These are phyloP conservation scores for Prunella vulgaris DNA, from an alignment of 257 asterid genomes.

Conservation along the genomic window DNA sequence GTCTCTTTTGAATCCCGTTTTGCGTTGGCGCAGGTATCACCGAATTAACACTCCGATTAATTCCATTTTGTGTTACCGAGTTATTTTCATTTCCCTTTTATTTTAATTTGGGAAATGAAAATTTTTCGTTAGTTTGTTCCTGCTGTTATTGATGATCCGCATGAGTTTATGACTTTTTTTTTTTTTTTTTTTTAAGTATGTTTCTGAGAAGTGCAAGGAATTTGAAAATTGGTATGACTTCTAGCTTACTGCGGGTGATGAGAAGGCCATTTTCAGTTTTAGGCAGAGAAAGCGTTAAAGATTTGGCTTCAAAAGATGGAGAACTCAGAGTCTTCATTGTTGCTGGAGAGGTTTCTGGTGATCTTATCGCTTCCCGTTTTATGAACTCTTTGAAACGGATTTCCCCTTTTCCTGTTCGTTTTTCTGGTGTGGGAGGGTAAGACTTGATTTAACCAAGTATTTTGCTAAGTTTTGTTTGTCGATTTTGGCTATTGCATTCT, in stretches of 20 bases:
- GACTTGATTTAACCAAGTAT: neutral
- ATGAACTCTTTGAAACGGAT: slow-evolving; percentile 64
- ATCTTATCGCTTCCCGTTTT: slow-evolving; percentile 73
- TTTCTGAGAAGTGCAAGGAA: slow-evolving; percentile 24
- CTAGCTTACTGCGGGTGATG: slow-evolving; percentile 24
- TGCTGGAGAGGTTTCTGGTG: slow-evolving; percentile 99
- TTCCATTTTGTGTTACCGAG: neutral
- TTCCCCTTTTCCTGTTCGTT: slow-evolving; percentile 68
- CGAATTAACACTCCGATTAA: neutral
- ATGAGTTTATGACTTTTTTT: neutral
- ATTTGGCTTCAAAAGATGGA: slow-evolving; percentile 69
- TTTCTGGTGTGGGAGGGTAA: slow-evolving; percentile 94
- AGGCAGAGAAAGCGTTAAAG: slow-evolving; percentile 34
- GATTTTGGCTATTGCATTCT: neutral
- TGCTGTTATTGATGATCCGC: neutral
- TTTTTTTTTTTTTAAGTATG: slow-evolving; percentile 1
- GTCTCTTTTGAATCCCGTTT: neutral
- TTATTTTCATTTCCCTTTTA: neutral
- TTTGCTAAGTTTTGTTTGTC: neutral
- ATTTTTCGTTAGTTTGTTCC: neutral
- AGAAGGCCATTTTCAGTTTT: slow-evolving; percentile 41
- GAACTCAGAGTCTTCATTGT: slow-evolving; percentile 87
- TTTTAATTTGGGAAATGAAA: neutral
- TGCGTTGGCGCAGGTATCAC: neutral
- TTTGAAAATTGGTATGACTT: slow-evolving; percentile 17